Percentiles rank a stretch among this genome's conserved stretches.
phyloP scores from a whole-genome alignment of 2,329 filamentous ascomycete genomes.

The Xylariaceae sp. region DNA sequence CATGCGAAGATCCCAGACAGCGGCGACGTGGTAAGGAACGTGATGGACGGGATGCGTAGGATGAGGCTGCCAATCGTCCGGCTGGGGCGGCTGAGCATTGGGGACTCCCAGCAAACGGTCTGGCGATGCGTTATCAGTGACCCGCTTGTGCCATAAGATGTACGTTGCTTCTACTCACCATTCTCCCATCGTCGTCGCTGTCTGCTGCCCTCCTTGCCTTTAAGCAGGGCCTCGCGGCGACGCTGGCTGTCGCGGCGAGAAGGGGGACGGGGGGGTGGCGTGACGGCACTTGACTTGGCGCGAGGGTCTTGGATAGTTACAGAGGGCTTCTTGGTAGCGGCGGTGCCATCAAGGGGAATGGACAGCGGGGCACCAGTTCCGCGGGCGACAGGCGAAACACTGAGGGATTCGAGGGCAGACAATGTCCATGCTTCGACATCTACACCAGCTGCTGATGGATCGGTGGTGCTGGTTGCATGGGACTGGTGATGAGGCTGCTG shows the following conservation, averaged over 20 bases:
- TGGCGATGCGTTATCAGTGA: slow-evolving; percentile 30
- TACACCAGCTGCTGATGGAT: slow-evolving; percentile 28
- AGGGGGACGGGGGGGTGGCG: slow-evolving; percentile 37
- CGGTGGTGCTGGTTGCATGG: slow-evolving; percentile 3
- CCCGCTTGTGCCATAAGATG: background rate
- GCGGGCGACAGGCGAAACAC: slow-evolving; percentile 50
- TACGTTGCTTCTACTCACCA: slow-evolving; percentile 55
- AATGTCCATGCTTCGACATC: slow-evolving; percentile 67
- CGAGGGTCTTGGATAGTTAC: slow-evolving; percentile 25
- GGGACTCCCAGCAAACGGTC: slow-evolving; percentile 86
- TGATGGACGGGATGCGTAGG: slow-evolving; percentile 75
- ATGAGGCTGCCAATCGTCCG: slow-evolving; percentile 76
- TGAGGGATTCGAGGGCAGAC: slow-evolving; percentile 51
- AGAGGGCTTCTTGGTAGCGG: slow-evolving; percentile 26
- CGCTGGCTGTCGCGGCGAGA: slow-evolving; percentile 51
- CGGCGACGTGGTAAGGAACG: slow-evolving; percentile 84
- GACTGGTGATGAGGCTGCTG: slow-evolving; percentile 13
- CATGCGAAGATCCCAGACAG: slow-evolving; percentile 39
- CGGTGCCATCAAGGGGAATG: slow-evolving; percentile 74
- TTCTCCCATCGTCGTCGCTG: slow-evolving; percentile 93
- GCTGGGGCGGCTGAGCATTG: slow-evolving; percentile 75
- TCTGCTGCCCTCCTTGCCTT: slow-evolving; percentile 86
- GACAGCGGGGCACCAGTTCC: slow-evolving; percentile 62
- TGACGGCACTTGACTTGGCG: slow-evolving; percentile 19
- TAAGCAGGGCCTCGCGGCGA: slow-evolving; percentile 70